A percentile compares a stretch with the other conserved stretches of the same genome.
phyloP scores from a whole-genome alignment of 2,329 filamentous ascomycete species.

The Mycosphaerella arachidis region DNA sequence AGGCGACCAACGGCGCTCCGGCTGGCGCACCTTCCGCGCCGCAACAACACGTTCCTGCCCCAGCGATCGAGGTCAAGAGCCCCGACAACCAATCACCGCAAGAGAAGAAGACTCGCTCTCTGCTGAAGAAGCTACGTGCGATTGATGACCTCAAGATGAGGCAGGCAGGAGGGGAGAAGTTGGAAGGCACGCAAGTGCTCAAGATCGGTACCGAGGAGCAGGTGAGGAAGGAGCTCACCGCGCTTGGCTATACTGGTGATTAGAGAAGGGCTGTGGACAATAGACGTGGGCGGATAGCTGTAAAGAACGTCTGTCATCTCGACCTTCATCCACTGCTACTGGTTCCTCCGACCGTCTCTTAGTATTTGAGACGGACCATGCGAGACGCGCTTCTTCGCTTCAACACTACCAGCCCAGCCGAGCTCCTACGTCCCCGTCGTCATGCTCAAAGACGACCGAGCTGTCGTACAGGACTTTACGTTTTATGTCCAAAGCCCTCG shows the following conservation, averaged over 20 bases:
- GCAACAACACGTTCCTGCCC: slow-evolving; percentile 23
- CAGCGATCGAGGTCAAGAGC: slow-evolving; percentile 52
- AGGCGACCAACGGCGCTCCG: slow-evolving; percentile 14
- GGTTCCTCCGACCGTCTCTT: no score
- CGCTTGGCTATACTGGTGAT: slow-evolving; percentile 27
- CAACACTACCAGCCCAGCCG: no score
- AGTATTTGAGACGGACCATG: no score
- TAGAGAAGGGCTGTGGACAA: not conserved
- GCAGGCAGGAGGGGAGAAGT: slow-evolving; percentile 86
- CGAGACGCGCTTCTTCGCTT: no score
- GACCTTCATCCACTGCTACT: no score
- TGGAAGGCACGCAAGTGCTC: slow-evolving; percentile 97
- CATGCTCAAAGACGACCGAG: no score
- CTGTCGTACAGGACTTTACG: no score
- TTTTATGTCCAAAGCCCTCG: no score
- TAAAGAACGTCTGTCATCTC: no score
- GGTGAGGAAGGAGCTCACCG: slow-evolving; percentile 72
- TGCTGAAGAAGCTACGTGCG: slow-evolving; percentile 95
- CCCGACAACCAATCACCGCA: slow-evolving; percentile 61
- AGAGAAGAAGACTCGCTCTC: slow-evolving; percentile 88
- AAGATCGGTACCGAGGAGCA: slow-evolving; percentile 87
- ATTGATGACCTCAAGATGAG: slow-evolving; percentile 99
- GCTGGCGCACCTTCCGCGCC: slow-evolving; percentile 6
- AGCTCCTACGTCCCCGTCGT: no score
- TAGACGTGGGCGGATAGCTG: no score